Base-by-base conservation (phyloP, 2,329 filamentous ascomycete species). In the Aspergillus fijiensis region DNA sequence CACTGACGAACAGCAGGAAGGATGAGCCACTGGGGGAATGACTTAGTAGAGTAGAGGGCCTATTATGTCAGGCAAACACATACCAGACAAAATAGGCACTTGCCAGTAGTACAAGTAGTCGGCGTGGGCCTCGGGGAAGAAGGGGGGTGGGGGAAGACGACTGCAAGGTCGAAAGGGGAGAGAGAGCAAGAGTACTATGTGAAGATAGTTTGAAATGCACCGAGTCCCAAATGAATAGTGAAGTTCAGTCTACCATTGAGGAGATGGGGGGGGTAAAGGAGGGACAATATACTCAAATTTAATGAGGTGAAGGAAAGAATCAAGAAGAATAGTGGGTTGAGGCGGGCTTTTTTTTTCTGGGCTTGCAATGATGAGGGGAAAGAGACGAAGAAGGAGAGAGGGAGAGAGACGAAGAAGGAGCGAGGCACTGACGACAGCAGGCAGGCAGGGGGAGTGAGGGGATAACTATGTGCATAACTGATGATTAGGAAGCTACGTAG, bases 371-470 rank as follows among this genome's bases (percentile, higher is more conserved):
- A 19, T n/a, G 39, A 19, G 16, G 33, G 35, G 35, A 42, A 39
- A 42, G 35, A 42, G 14, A 23, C 23, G 23, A 23, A 42, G 35
- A 42, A 16, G 7, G 39, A 5, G n/a, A 19, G 39, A 45, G 39
- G 16, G 52, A 19, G 33, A 33, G 48, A 25, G 10, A 14, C 14
- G 48, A 49, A 6, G 21, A 31, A 55, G 52, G 23, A 55, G 47
- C 23, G 42, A 49, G 42, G 52, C 25, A 55, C 53, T 55, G 53
- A 55, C 53, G 53, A 49, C 53, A 55, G 42, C 42, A 29, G 53
- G 53, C 53, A 55, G 42, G 53, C 27, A 29, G 27, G 27, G 27
- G 27, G 27, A 7, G 27, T 23, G 53, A 45, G 33, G n/a, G 33
- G 1, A 35, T 35, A 16, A 6, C 33, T 49, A 19, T 45, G 39